Percentiles rank a stretch among this genome's conserved stretches.
phyloP scores from a whole-genome alignment of 176 grass and related monocot genomes.

The Carex parvula region DNA sequence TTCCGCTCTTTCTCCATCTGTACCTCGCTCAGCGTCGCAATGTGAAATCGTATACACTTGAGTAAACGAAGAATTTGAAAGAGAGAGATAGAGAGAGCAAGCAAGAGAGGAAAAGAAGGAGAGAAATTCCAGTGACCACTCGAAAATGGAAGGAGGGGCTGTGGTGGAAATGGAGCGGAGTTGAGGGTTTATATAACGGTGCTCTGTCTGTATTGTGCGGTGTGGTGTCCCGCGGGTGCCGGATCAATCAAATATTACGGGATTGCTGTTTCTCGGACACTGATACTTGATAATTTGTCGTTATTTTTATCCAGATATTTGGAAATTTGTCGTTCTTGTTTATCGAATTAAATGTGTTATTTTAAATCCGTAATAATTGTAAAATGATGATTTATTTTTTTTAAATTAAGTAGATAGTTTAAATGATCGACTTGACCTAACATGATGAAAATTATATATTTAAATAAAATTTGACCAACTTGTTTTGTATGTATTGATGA shows the following conservation, averaged over 20 bases:
- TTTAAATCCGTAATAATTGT: too few relatives aligned
- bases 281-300: neutral
- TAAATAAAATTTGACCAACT: neutral
- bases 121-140: neutral
- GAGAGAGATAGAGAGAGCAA: neutral
- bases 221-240: neutral
- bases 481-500: neutral
- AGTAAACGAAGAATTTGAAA: neutral
- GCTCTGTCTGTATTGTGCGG: constrained; percentile 24
- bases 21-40: neutral
- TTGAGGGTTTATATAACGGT: constrained; percentile 26
- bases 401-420: too few relatives aligned
- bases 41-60: neutral
- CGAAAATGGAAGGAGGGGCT: neutral
- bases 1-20: constrained; percentile 18
- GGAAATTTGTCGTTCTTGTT: neutral
- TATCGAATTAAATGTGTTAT: too few relatives aligned
- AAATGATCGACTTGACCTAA: too few relatives aligned
- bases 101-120: constrained; percentile 22
- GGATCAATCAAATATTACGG: neutral
- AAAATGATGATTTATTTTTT: too few relatives aligned
- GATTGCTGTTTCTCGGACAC: constrained; percentile 27
- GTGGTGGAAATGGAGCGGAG: neutral
- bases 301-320: neutral
- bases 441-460: too few relatives aligned